phyloP scores from a whole-genome alignment of 192 early-diverging fungal species.

The Rhizophagus clarus region DNA sequence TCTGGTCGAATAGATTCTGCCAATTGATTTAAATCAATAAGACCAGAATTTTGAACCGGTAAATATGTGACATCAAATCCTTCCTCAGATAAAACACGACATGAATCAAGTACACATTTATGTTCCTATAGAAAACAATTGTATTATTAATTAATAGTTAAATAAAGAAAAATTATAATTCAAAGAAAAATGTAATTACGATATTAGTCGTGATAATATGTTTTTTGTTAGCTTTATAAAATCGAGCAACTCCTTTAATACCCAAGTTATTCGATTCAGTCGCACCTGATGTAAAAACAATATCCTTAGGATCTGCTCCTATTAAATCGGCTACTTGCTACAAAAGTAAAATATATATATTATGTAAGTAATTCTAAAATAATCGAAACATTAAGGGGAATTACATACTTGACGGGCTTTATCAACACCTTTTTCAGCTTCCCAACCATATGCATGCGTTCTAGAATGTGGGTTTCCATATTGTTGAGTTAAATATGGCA shows the following conservation, averaged over 20 bases:
- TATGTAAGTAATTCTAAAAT: not conserved
- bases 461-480: slow-evolving; percentile 97
- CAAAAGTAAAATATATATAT: slow-evolving; percentile 13
- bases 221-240: slow-evolving; percentile 92
- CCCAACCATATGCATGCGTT: slow-evolving; percentile 98
- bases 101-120: slow-evolving; percentile 97
- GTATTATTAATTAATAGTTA: not conserved
- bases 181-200: slow-evolving; percentile 37
- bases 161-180: slow-evolving; percentile 4
- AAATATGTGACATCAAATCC: slow-evolving; percentile 96
- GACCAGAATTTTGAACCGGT: slow-evolving; percentile 81
- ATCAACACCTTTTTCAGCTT: slow-evolving; percentile 89
- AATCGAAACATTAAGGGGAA: not conserved
- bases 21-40: slow-evolving; percentile 80
- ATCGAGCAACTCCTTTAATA: slow-evolving; percentile 93
- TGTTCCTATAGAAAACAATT: slow-evolving; percentile 70
- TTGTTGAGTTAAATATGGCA: slow-evolving; percentile 88
- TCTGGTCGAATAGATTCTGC: slow-evolving; percentile 86
- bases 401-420: slow-evolving; percentile 72
- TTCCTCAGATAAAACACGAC: slow-evolving; percentile 92
- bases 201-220: slow-evolving; percentile 97
- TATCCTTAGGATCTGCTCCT: slow-evolving; percentile 94
- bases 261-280: slow-evolving; percentile 96
- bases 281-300: slow-evolving; percentile 94
- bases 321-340: slow-evolving; percentile 86